These are phyloP conservation scores for Magnaporthiopsis incrustans DNA, from an alignment of 2,329 filamentous ascomycete species.

Conservation along the genomic window DNA sequence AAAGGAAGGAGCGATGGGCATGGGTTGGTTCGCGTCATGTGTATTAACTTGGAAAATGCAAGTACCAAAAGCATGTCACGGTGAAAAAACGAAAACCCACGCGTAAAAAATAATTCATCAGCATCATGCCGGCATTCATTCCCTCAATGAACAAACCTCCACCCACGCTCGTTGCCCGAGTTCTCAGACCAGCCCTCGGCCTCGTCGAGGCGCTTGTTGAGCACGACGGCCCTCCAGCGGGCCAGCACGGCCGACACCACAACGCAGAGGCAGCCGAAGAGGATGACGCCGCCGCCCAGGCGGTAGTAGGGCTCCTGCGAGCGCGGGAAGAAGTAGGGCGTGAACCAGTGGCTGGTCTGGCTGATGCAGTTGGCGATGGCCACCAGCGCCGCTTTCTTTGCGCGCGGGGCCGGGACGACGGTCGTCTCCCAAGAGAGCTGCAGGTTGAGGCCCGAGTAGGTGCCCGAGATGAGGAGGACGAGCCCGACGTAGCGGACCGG, in stretches of 20 bases:
- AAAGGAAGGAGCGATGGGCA: too few relatives aligned
- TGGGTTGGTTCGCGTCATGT: too few relatives aligned
- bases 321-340: slow-evolving; percentile 4
- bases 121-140: neutral
- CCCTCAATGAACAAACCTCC: neutral
- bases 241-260: neutral
- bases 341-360: slow-evolving; percentile 6
- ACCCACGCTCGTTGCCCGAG: slow-evolving; percentile 3
- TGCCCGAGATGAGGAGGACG: slow-evolving; percentile 1
- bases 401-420: neutral
- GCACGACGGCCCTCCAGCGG: neutral
- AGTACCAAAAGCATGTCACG: too few relatives aligned
- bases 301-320: slow-evolving; percentile 4
- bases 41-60: too few relatives aligned
- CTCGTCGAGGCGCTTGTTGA: slow-evolving; percentile 4
- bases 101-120: too few relatives aligned
- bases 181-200: slow-evolving; percentile 4
- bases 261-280: neutral
- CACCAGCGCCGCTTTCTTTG: slow-evolving; percentile 4
- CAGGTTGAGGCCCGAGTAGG: slow-evolving; percentile 4
- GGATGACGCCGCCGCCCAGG: neutral
- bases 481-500: neutral
- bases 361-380: slow-evolving; percentile 6
- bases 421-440: slow-evolving; percentile 6
- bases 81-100: too few relatives aligned